Evolutionary conservation across 2,329 filamentous ascomycete genomes (phyloP), one percentile per base, ranked within the genome.

Genomic region (Trichoderma aggressivum): DNA sequence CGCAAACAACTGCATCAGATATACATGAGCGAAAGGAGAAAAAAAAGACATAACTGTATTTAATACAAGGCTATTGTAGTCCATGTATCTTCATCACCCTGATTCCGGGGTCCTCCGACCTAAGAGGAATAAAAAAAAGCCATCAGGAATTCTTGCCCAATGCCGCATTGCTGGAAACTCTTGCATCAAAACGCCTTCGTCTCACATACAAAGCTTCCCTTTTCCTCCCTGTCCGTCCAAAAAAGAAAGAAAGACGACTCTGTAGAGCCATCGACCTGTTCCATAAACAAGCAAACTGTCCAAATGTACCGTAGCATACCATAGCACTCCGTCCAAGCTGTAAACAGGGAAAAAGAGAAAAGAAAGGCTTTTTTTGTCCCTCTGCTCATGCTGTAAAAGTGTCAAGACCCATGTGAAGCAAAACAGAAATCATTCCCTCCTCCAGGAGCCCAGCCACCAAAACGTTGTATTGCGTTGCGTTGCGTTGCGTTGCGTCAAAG

Each of bases 121-220:
- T n/a, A 50, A 56, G 24, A n/a, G n/a, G 10, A 1, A 16, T n/a
- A 11, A 30, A 39, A 28, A 26, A 53, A n/a, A 47, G 7, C 39
- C 62, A 55, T 61, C 36, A 64, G 34, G 7, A 50, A 56, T 50
- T 43, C 39, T 60, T 58, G 28, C 68, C 30, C 56, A 59, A 47
- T 70, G 60, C 50, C 55, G 50, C 30, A 30, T 34, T 47, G 60
- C 50, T 47, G 34, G 28, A 59, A 59, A 47, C 28, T 60, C 39
- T 61, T 50, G 60, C 43, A 66, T 71, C 39, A 53, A 50, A 68
- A 69, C 70, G 70, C 70, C 70, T 56, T 62, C 56, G 64, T 60
- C 32, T 62, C 70, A 63, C 64, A 58, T 53, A 60, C 66, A 59
- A 69, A 56, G 55, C 34, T 24, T 66, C 64, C 56, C 47, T 34